These are phyloP conservation scores for Collybiopsis luxurians DNA, from an alignment of 768 basidiomycete species.

Conservation along the genomic window DNA sequence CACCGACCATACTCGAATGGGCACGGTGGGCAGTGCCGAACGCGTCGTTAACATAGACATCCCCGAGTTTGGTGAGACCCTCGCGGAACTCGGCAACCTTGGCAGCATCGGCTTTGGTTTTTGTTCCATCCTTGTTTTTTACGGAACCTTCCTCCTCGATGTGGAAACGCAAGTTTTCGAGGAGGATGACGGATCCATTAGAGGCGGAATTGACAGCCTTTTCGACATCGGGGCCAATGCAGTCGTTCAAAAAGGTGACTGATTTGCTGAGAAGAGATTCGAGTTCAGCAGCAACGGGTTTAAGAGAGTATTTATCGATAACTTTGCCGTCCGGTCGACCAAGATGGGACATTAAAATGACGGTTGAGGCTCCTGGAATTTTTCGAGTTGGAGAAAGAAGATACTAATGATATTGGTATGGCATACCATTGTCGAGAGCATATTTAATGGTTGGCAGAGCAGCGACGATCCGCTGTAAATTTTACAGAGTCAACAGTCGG, in stretches of 20 bases:
- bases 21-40: constrained; percentile 99
- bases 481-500: constrained; percentile 11
- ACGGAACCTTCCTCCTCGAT: constrained; percentile 95
- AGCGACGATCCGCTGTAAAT: constrained; percentile 86
- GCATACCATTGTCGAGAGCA: constrained; percentile 84
- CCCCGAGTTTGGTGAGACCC: constrained; percentile 85
- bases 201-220: constrained; percentile 65
- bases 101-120: constrained; percentile 88
- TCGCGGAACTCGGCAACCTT: constrained; percentile 83
- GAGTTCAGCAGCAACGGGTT: constrained; percentile 80
- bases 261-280: constrained; percentile 66
- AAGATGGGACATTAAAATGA: constrained; percentile 97
- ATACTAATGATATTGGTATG: constrained; percentile 1
- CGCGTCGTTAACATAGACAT: constrained; percentile 98
- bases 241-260: constrained; percentile 82
- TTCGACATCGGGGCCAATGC: constrained; percentile 85
- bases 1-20: constrained; percentile 98
- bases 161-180: constrained; percentile 98
- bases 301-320: constrained; percentile 86
- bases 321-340: constrained; percentile 95
- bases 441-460: constrained; percentile 95
- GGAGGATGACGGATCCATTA: constrained; percentile 73
- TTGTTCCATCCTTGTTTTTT: constrained; percentile 92
- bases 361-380: constrained; percentile 72
- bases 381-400: constrained; percentile 11